Evolutionary conservation across 2,329 filamentous ascomycete genomes (phyloP), one percentile per base, ranked within the genome.

Genomic region (Madurella fahalii): DNA sequence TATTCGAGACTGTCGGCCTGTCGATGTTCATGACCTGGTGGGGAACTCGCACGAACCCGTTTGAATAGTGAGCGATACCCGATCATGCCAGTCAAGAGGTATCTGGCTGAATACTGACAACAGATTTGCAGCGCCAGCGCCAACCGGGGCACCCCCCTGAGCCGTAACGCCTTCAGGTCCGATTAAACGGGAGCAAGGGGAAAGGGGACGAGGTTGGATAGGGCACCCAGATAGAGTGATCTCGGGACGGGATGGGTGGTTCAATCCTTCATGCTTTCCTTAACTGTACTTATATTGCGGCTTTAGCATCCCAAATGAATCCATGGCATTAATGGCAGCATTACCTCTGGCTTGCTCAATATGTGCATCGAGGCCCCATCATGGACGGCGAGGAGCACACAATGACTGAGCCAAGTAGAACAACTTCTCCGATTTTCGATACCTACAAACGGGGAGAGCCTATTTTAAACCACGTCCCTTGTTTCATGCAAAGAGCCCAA

Each of bases 11-110:
- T 2, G 83, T 97, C 57, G 94, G 93, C 61, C 83, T 97, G 56
- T 91, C 88, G 60, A 72, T 96, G 68, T 90, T 97, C 83, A 80
- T 97, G 66, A 96, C 90, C 70, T 97, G 90, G 88, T 97, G 93
- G 93, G 93, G 93, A 68, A 96, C 93, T 68, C 87, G 89, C 70
- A 94, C 90, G 76, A 93, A 91, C 79, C 90, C 90, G 58, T 95
- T 96, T 74, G 84, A 91, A 69, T 92, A 87, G 80, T 68, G 53
- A 65, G 60, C 57, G 41, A 40, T 15, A 8, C 30, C 16, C 13
- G 18, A 11, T 12, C 31, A 8, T 32, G 13, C 32, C 32, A 32
- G 7, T 37, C 34, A 37, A 30, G 11, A 17, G 32, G 11, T 44
- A 9, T 4, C 37, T 39, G 9, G 11, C 34, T 12, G 3, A 13